A percentile compares a stretch with the other conserved stretches of the same genome.
Conservation (phyloP, 305 asterid genomes). For the Fraxinus latifolia region DNA sequence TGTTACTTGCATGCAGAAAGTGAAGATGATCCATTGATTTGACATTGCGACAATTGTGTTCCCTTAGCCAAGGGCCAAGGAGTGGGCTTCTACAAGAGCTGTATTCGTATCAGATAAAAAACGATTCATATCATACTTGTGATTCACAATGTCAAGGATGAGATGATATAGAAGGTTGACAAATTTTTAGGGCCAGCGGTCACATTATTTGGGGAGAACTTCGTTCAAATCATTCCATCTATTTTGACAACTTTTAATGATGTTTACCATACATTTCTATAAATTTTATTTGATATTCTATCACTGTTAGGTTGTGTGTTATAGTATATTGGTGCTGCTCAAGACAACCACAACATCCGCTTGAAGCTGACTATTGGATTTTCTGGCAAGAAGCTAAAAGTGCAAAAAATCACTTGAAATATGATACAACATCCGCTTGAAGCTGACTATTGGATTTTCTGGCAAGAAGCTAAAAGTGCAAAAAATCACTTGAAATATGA, state of each 20-base stretch:
- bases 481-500: not conserved
- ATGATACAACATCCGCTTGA: not conserved
- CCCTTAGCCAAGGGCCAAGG: not conserved
- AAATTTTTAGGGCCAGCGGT: not conserved
- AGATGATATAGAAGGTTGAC: not conserved
- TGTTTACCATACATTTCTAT: no score
- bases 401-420: not conserved
- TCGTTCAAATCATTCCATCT: not conserved
- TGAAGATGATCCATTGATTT: constrained; percentile 22
- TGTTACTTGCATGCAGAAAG: constrained; percentile 27
- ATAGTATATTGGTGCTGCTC: not conserved
- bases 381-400: not conserved
- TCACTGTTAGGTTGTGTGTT: not conserved
- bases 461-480: not conserved
- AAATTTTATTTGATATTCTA: not conserved
- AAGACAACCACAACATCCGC: not conserved
- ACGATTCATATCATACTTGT: not conserved
- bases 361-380: not conserved
- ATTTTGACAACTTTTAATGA: not conserved
- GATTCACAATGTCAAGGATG: not conserved
- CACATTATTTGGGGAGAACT: not conserved
- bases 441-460: not conserved
- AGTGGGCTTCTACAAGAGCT: not conserved
- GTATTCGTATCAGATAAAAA: not conserved
- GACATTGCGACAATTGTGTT: constrained; percentile 10